phyloP scores from a whole-genome alignment of 176 grass and related monocot genomes.

The Rhynchospora breviuscula region DNA sequence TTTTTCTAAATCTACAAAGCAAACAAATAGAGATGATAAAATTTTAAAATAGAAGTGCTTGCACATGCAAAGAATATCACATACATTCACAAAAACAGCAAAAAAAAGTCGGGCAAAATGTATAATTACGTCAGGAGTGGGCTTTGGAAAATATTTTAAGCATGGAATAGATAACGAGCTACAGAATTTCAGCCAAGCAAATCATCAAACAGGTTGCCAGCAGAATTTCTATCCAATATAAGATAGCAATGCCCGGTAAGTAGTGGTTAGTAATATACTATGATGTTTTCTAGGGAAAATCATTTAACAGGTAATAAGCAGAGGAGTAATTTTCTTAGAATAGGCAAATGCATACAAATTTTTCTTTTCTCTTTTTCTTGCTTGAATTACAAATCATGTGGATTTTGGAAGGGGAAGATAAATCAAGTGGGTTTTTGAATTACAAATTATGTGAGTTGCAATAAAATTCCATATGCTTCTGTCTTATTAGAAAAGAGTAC shows the following conservation, averaged over 20 bases:
- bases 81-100: neutral
- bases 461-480: neutral
- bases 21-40: neutral
- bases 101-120: neutral
- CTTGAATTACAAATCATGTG: neutral
- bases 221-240: neutral
- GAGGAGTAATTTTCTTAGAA: neutral
- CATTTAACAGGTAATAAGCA: neutral
- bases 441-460: neutral
- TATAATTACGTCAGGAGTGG: neutral
- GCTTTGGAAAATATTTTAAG: neutral
- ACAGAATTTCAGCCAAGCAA: neutral
- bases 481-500: neutral
- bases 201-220: neutral
- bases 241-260: too few species aligned
- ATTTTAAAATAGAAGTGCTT: neutral
- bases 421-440: neutral
- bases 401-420: neutral
- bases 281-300: neutral
- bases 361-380: neutral
- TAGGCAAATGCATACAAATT: neutral
- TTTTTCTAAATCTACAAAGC: constrained; percentile 9
- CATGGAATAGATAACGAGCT: neutral
- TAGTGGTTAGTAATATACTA: neutral
- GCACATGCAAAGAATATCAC: neutral